Base-by-base conservation (phyloP, 1,284 basidiomycete species). In the Thelephora terrestris region DNA sequence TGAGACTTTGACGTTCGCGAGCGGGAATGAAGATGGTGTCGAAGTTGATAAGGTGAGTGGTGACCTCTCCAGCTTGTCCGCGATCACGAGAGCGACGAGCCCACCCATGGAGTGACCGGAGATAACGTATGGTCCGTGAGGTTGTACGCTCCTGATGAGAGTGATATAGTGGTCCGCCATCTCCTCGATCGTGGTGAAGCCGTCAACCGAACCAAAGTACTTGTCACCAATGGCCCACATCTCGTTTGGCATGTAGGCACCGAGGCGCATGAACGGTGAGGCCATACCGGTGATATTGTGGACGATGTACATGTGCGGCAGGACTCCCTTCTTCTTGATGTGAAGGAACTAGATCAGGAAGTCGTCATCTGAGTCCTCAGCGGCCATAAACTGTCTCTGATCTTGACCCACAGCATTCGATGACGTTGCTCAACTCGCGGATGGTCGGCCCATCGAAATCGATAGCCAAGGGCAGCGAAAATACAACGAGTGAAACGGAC, bases 161-260 rank as follows among this genome's bases (percentile, higher is more conserved):
- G 60, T 49, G 45, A 61, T 63, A 40, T 61, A 61, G 46, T 61
- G 61, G 38, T 61, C 58, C 1, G 55, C 61, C 59, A 61, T 63
- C 0, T 59, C 52, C 42, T 63, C 59, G n/a, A 61, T 51, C 14
- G 58, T 48, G 18, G 54, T 50, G 52, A 61, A 63, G 25, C 59
- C 59, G 0, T 52, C 60, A 16, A 57, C 36, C 5, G 56, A 63
- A 18, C 59, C 59, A 27, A 61, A 63, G 43, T 61, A 54, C 23
- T 53, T 60, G 50, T 61, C 60, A 21, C 61, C 61, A 17, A 61
- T 61, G 7, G 60, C 60, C 29, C 62, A 61, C 58, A 63, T 61
- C 55, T 63, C 61, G 43, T 52, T 61, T 0, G 60, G 60, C 60
- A 61, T 63, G 48, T 58, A 63, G 23, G 58, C 58, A 10, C 60